Conservation (phyloP, 129 eudicot genomes). For the Logfia minima region DNA sequence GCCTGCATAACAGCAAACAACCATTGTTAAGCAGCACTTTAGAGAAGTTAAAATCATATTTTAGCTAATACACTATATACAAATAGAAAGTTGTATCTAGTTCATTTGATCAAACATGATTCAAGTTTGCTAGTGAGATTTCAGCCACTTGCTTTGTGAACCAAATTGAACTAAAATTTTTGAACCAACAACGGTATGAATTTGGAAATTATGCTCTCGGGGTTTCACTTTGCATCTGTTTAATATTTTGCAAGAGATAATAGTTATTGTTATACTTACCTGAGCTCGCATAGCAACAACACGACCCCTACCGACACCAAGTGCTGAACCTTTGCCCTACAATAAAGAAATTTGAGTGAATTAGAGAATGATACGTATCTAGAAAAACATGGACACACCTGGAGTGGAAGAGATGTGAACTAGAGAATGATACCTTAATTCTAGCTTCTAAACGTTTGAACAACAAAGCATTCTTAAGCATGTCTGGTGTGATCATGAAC, state of each 20-base stretch:
- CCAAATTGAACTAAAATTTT: not conserved
- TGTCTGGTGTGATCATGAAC: slow-evolving; percentile 94
- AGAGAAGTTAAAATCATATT: not conserved
- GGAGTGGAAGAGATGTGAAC: not conserved
- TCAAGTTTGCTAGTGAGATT: not conserved
- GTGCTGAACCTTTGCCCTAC: slow-evolving; percentile 83
- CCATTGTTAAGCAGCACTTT: not conserved
- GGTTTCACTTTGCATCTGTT: not conserved
- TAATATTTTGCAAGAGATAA: not conserved
- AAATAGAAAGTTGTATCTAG: not conserved
- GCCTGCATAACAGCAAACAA: slow-evolving; percentile 56
- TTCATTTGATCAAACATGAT: not conserved
- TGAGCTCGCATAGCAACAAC: slow-evolving; percentile 93
- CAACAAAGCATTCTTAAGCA: slow-evolving; percentile 99
- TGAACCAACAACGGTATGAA: not conserved
- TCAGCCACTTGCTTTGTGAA: not conserved
- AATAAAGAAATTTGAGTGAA: not conserved
- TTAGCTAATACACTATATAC: not conserved
- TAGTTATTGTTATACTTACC: slow-evolving; percentile 39
- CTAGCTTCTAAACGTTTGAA: slow-evolving; percentile 87
- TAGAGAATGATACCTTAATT: slow-evolving; percentile 61
- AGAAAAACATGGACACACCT: not conserved
- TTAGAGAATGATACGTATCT: not conserved
- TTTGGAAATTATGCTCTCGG: not conserved
- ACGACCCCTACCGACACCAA: slow-evolving; percentile 58